Base-by-base conservation (phyloP, 2,329 filamentous ascomycete genomes). In the Acrocalymma vagum region DNA sequence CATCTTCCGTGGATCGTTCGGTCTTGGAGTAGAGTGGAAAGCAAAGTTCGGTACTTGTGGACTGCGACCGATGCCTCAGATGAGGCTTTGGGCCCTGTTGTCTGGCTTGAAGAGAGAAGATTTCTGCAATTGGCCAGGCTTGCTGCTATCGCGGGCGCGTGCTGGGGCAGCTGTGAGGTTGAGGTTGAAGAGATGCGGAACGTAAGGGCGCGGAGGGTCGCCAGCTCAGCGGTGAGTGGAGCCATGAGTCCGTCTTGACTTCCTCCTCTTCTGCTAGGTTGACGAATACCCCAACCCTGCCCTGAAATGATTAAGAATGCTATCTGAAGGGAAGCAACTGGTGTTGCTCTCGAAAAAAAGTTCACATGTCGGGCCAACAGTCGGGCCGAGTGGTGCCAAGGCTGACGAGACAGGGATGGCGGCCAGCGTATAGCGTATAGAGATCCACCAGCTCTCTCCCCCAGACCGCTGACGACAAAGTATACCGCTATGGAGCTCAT, bases 41-140 rank as follows among this genome's bases (percentile, higher is more conserved):
- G 77, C 37, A 89, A 84, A 4, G 88, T 90, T 64, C 88, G 90
- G 59, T 95, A 78, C 65, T 88, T 93, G 70, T 95, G 89, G 1
- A 94, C 79, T 14, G 90, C 79, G n/a, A 87, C 75, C 0, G 84
- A 73, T 28, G 78, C 77, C 45, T 93, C 89, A 0, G 86, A 80
- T 6, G 79, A 81, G 41, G 82, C 77, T 55, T 85, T 86, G 48
- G 75, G 72, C 39, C 81, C 80, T 44, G 81, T 76, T 21, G 62
- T 66, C 45, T 82, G 79, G 6, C 84, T 72, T 5, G 80, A 73
- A 4, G 88, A 88, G 23, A 95, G 76, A 18, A 87, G 64, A 30
- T 77, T 69, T 51, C 70, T 74, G 70, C 80, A 84, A 60, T 75
- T 76, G 55, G 73, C 72, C 35, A 86, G 65, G 11, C 75, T 74